Base-by-base conservation (phyloP, 495 filamentous ascomycete genomes). In the Poronia punctata region DNA sequence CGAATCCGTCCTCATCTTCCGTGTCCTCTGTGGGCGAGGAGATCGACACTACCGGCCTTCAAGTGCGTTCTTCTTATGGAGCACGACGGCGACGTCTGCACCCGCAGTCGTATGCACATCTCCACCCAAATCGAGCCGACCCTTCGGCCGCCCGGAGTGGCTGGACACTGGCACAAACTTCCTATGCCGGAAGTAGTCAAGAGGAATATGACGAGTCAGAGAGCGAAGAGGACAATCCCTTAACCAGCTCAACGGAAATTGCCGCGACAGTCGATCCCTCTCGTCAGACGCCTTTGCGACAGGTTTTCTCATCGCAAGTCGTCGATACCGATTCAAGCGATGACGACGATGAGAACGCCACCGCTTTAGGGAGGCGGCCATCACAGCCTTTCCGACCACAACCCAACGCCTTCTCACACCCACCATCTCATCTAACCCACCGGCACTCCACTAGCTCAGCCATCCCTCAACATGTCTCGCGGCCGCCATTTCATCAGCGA, bases 1-100 rank as follows among this genome's bases (percentile, higher is more conserved):
- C 92, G 2, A 86, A 93, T 43, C 87, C 90, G 15, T 95, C 89
- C 1, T 78, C 76, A 10, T 90, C 89, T 7, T 94, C 92, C 10
- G 67, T 92, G n/a, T 95, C 89, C 9, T 94, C 87, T 14, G 81
- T 82, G 35, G 83, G 74, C 43, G 88, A 94, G 37, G 88, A 95
- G 40, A 84, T 94, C 50, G 82, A 93, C 37, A 89, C 84, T 10
- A 88, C 85, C 7, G 86, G 87, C 10, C 76, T 95, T 11, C 78
- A 80, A 17, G 80, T 95, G 25, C 79, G 84, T 48, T 72, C 53
- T 43, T 51, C 50, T 52, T 56, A 67, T n/a, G 58, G 65, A 38
- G 61, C 71, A 22, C 61, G 72, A 34, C 72, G 75, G 50, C 75
- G 80, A 49, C 73, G 74, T 22, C 71, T 71, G 37, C 63, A 71